These are phyloP conservation scores for Sporothrix variecibatus DNA, from an alignment of 2,329 filamentous ascomycete species.

Conservation along the genomic window DNA sequence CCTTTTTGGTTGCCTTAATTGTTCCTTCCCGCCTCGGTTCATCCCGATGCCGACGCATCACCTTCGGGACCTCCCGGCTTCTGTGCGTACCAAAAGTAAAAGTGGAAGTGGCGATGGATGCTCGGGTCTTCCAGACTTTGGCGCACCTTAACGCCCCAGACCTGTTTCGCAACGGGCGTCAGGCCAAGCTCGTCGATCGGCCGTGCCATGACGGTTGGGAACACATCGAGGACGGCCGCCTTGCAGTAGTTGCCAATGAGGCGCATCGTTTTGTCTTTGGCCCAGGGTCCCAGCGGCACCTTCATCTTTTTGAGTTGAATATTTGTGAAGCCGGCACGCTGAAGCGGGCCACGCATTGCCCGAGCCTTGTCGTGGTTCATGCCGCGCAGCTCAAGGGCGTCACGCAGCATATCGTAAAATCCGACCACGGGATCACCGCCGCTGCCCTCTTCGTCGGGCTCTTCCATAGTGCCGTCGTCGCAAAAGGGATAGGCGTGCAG, in stretches of 20 bases:
- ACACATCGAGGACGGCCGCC: conserved; percentile 41
- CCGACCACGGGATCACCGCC: conserved; percentile 39
- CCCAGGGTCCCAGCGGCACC: conserved; percentile 49
- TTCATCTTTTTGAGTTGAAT: conserved; percentile 45
- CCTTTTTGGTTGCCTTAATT: background rate
- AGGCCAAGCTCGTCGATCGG: conserved; percentile 42
- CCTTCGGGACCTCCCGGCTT: conserved; percentile 35
- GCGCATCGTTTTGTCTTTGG: conserved; percentile 42
- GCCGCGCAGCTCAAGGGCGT: conserved; percentile 37
- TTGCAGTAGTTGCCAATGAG: conserved; percentile 45
- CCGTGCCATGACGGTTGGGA: conserved; percentile 42
- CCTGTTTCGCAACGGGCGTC: conserved; percentile 36
- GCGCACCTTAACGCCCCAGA: conserved; percentile 38
- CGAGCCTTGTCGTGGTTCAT: conserved; percentile 27
- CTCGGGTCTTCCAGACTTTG: conserved; percentile 40
- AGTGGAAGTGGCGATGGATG: conserved; percentile 45
- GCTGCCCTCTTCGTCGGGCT: background rate
- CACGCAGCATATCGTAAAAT: conserved; percentile 35
- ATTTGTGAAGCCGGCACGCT: conserved; percentile 46
- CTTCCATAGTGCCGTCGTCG: conserved; percentile 48
- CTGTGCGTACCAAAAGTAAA: conserved; percentile 44
- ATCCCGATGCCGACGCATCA: background rate
- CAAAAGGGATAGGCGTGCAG: conserved; percentile 45
- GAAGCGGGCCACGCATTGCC: conserved; percentile 40
- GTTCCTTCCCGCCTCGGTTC: background rate